A percentile compares a stretch with the other conserved stretches of the same genome.
phyloP scores from a whole-genome alignment of 768 basidiomycete species.

The Lentinula edodes region DNA sequence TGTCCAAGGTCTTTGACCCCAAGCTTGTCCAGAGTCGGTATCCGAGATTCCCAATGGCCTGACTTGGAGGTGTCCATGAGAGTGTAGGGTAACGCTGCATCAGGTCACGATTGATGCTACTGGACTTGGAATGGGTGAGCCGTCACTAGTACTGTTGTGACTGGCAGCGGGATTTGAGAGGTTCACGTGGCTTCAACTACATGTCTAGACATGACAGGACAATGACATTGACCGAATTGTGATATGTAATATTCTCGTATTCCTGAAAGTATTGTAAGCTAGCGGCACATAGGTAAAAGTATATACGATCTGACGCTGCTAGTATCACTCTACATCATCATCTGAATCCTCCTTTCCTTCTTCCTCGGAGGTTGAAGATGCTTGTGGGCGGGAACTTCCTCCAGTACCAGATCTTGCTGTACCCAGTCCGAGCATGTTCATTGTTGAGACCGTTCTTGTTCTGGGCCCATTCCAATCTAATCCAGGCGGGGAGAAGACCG shows the following conservation, averaged over 20 bases:
- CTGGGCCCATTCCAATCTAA: conserved; percentile 21
- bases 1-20: background rate
- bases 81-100: background rate
- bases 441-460: conserved; percentile 49
- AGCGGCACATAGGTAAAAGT: background rate
- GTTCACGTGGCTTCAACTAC: too few species aligned
- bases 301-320: background rate
- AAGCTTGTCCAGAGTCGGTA: conserved; percentile 2
- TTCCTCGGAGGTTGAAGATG: background rate
- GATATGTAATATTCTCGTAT: too few species aligned
- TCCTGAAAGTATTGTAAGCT: background rate
- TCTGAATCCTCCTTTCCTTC: background rate
- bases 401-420: conserved; percentile 11
- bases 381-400: background rate
- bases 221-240: too few species aligned
- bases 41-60: background rate
- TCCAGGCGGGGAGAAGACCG: background rate
- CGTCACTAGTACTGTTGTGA: too few species aligned
- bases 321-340: background rate
- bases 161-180: too few species aligned
- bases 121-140: too few species aligned
- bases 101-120: too few species aligned
- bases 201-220: too few species aligned
- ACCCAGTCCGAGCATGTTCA: conserved; percentile 62
- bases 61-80: conserved; percentile 3